Evolutionary conservation across 2,329 filamentous ascomycete species (phyloP), one percentile per base, ranked within the genome.

Genomic region (Calonectria naviculata): DNA sequence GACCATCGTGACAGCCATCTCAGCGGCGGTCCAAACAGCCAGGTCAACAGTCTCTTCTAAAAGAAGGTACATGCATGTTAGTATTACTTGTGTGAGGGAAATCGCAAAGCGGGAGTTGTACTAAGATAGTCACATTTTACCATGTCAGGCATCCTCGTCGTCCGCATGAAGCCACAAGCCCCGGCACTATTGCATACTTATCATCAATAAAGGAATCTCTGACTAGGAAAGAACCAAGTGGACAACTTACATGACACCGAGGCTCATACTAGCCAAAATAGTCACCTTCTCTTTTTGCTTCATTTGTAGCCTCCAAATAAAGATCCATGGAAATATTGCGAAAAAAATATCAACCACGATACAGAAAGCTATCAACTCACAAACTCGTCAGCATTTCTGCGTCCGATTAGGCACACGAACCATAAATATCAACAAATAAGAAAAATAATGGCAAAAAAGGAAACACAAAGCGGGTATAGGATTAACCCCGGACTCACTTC

Each of bases 271-370:
- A 21, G 78, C 74, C 2, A 82, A 80, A 12, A 86, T 79, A 44
- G 83, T 80, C n/a, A 85, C 76, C 75, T 85, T 85, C 54, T 86
- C 84, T 24, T 82, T 78, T n/a, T 78, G 80, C 29, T 83, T 81
- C 81, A 86, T 86, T 29, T 83, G 81, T 10, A 85, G 72, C 5
- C 80, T 79, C 84, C 83, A 85, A 26, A 85, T 79, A 21, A 86
- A 78, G 8, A 83, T 79, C 83, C 84, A 86, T 0, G 84, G 84
- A n/a, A 85, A 82, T 15, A 80, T 69, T 36, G 81, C 82, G 58
- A 82, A 83, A 66, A 81, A 81, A 56, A 84, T 83, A 68, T 84
- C 83, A 60, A 76, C 77, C 2, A 80, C 65, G 19, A 81, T 73
- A 17, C 65, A 71, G 13, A 24, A 65, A 15, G 26, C 71, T 74